phyloP scores from a whole-genome alignment of 1,284 basidiomycete genomes.

The Malassezia globosa region DNA sequence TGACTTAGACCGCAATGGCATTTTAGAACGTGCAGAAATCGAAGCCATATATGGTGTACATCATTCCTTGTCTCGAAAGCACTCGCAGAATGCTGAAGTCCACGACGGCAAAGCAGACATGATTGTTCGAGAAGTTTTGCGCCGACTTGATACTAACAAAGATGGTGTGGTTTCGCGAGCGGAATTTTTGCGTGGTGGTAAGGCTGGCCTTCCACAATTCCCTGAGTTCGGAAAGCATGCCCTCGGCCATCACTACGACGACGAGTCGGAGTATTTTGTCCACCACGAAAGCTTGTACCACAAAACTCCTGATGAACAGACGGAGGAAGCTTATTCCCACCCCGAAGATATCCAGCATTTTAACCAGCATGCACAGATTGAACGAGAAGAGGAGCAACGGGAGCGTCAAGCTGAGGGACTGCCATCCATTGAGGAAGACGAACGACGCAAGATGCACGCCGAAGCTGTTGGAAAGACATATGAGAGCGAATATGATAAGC shows the following conservation, averaged over 20 bases:
- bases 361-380: slow-evolving; percentile 74
- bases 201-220: slow-evolving; percentile 70
- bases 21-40: slow-evolving; percentile 48
- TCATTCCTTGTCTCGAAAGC: slow-evolving; percentile 79
- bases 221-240: slow-evolving; percentile 50
- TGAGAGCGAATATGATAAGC: slow-evolving; percentile 37
- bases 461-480: slow-evolving; percentile 32
- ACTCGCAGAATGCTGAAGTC: slow-evolving; percentile 64
- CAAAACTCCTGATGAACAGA: slow-evolving; percentile 88
- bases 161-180: slow-evolving; percentile 67
- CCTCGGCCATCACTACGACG: slow-evolving; percentile 76
- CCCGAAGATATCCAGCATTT: slow-evolving; percentile 67
- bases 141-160: slow-evolving; percentile 62
- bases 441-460: slow-evolving; percentile 26
- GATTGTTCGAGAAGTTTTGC: slow-evolving; percentile 67
- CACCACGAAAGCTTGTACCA: slow-evolving; percentile 67
- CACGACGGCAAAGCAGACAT: slow-evolving; percentile 73
- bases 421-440: slow-evolving; percentile 48
- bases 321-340: slow-evolving; percentile 84
- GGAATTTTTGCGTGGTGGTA: slow-evolving; percentile 70
- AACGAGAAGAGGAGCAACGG: slow-evolving; percentile 68
- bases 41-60: slow-evolving; percentile 64
- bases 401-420: slow-evolving; percentile 73
- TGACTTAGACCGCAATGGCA: slow-evolving; percentile 62
- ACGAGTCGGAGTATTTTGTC: slow-evolving; percentile 47